These are phyloP conservation scores for Myxozyma sirexii DNA, from an alignment of 805 yeast genomes.

Conservation along the genomic window DNA sequence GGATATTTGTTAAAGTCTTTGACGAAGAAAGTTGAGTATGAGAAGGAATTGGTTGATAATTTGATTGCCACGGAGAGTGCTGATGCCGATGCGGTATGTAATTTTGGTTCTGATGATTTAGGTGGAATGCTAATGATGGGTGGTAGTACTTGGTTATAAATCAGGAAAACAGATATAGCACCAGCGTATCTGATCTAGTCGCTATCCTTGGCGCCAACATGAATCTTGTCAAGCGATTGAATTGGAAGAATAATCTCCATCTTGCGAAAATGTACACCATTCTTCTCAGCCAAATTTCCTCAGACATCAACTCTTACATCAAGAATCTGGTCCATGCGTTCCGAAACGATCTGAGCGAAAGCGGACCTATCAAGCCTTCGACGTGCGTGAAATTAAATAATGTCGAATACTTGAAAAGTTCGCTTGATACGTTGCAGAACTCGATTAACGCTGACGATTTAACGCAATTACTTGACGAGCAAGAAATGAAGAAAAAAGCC, in stretches of 20 bases:
- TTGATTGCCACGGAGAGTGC: conserved; percentile 41
- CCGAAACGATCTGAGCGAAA: conserved; percentile 31
- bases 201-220: conserved; percentile 62
- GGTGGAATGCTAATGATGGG: neutral
- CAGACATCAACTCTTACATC: conserved; percentile 56
- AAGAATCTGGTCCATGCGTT: conserved; percentile 36
- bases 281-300: conserved; percentile 64
- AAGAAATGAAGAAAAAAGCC: conserved; percentile 7
- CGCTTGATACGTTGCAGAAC: conserved; percentile 54
- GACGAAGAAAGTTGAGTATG: conserved; percentile 49
- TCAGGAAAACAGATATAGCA: conserved; percentile 46
- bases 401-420: conserved; percentile 45
- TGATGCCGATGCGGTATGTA: neutral
- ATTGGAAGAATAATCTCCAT: conserved; percentile 70
- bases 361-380: neutral
- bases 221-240: conserved; percentile 57
- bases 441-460: conserved; percentile 60
- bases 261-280: conserved; percentile 62
- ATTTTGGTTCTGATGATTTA: neutral
- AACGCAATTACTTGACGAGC: conserved; percentile 47
- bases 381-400: conserved; percentile 49
- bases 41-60: conserved; percentile 53
- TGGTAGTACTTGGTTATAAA: neutral
- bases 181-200: conserved; percentile 70
- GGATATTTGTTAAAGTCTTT: conserved; percentile 51